phyloP scores from a whole-genome alignment of 805 yeast genomes.

The Nadsonia fulvescens region DNA sequence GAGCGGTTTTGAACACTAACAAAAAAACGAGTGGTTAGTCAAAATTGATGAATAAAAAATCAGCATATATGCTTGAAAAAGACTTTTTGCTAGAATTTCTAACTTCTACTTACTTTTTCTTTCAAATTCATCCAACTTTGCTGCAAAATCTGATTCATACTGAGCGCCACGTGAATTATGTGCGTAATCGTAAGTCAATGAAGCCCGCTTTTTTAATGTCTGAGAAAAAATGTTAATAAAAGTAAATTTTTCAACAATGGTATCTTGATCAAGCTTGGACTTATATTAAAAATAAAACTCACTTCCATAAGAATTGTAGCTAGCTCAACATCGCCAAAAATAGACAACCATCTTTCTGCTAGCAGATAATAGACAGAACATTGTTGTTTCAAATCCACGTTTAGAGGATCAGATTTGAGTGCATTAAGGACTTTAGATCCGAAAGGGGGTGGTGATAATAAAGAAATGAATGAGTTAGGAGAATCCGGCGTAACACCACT shows the following conservation, averaged over 20 bases:
- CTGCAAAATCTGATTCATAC: constrained; percentile 35
- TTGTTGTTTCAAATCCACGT: constrained; percentile 50
- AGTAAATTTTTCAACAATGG: too few species aligned
- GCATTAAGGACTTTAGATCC: constrained; percentile 56
- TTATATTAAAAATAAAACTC: too few species aligned
- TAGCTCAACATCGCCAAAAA: constrained; percentile 51
- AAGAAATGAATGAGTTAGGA: constrained; percentile 38
- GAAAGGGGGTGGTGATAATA: constrained; percentile 57
- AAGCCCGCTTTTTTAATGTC: constrained; percentile 47
- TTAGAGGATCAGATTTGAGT: constrained; percentile 49
- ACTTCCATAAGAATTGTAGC: constrained; percentile 26
- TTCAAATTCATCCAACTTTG: constrained; percentile 66
- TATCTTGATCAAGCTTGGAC: too few species aligned
- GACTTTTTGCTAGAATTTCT: too few species aligned
- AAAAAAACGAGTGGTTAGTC: too few species aligned
- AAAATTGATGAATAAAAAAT: too few species aligned
- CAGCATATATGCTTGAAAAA: too few species aligned
- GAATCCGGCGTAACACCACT: constrained; percentile 11
- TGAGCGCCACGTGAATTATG: constrained; percentile 26
- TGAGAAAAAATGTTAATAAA: too few species aligned
- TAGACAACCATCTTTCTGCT: constrained; percentile 57
- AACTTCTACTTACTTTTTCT: too few species aligned
- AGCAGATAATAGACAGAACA: constrained; percentile 50
- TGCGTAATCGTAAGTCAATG: constrained; percentile 57
- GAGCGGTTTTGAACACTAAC: constrained; percentile 12